Evolutionary conservation across 2,329 filamentous ascomycete genomes (phyloP).

Genomic region (Penicillium corylophilum): DNA sequence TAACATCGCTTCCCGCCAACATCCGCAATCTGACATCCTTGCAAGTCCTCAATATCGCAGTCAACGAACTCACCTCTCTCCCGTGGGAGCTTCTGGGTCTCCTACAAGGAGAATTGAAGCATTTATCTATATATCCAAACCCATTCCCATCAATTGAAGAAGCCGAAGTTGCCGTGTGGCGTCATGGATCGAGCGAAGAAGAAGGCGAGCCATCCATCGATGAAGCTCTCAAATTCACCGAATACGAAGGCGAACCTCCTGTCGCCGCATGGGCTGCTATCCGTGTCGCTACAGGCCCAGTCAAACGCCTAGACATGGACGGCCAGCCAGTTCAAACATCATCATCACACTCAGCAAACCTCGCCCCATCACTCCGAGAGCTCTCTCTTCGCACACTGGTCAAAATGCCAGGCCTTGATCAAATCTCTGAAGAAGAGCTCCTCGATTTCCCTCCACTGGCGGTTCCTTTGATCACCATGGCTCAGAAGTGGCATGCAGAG

Average conservation of each 20-base stretch:
- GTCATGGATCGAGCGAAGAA: slow-evolving; percentile 15
- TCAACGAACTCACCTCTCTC: slow-evolving; percentile 43
- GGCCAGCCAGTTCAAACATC: slow-evolving; percentile 24
- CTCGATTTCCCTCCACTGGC: slow-evolving; percentile 35
- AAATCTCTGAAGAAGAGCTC: slow-evolving; percentile 37
- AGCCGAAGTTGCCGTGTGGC: slow-evolving; percentile 33
- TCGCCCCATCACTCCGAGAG: slow-evolving; percentile 45
- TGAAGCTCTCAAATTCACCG: slow-evolving; percentile 3
- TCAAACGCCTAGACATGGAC: slow-evolving; percentile 36
- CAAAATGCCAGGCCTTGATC: slow-evolving; percentile 37
- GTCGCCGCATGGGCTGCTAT: slow-evolving; percentile 37
- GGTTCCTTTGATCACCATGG: slow-evolving; percentile 35
- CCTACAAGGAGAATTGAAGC: slow-evolving; percentile 39
- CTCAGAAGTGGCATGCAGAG: slow-evolving; percentile 34
- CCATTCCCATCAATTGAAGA: slow-evolving; percentile 37
- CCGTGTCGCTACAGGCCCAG: slow-evolving; percentile 37
- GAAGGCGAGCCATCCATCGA: slow-evolving; percentile 1
- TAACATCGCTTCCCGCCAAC: slow-evolving; percentile 41
- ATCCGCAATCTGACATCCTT: slow-evolving; percentile 44
- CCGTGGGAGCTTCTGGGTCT: slow-evolving; percentile 48
- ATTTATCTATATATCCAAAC: slow-evolving; percentile 42
- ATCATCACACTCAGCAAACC: slow-evolving; percentile 6
- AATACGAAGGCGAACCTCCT: slow-evolving; percentile 27
- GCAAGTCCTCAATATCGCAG: slow-evolving; percentile 46
- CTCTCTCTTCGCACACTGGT: slow-evolving; percentile 41